Base-by-base conservation (phyloP, 73 alveolate genomes). In the Paramecium octaurelia region DNA sequence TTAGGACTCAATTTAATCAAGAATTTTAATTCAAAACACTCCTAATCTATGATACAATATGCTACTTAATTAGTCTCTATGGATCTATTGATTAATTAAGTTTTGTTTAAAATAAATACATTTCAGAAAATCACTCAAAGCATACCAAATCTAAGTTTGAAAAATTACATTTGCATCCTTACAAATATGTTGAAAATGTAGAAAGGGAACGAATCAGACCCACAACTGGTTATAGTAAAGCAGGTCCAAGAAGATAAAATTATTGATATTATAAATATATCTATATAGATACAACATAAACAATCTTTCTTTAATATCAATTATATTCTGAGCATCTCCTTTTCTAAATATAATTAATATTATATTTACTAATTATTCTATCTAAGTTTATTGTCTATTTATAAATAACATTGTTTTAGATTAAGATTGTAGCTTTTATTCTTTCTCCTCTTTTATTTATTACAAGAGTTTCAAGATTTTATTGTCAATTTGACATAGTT, bases 201-300 rank as follows among this genome's bases (percentile, higher is more conserved):
- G 87, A 73, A 73, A 73, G 59, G 8, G 87, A 73, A 38, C 57
- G 87, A 73, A 18, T 36, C n/a, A 80, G 91, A 80, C 91, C 91
- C 11, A 44, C 70, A 20, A 80, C 91, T 14, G 91, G 91, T 38
- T 80, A 80, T 80, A 80, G 73, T 11, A 31, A 40, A 20, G 68
- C 38, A 16, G 54, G 59, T 16, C 20, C 44, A 43, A 80, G 75
- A 44, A 43, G 91, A 24, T 21, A 23, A 80, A 80, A 80, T 23
- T 80, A 44, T 80, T 80, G 43, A 31, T 38, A 44, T 42, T 24
- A 43, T 18, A 20, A 80, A 24, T 38, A 54, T 54, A 54, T 54
- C 69, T 54, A 54, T 54, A 54, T 54, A 54, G 69, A 54, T 54
- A 54, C 29, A 31, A 64, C 42, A 64, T 64, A 64, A 64, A 29